Evolutionary conservation across 2,329 filamentous ascomycete genomes (phyloP).

Genomic region (Zopfia rhizophila): DNA sequence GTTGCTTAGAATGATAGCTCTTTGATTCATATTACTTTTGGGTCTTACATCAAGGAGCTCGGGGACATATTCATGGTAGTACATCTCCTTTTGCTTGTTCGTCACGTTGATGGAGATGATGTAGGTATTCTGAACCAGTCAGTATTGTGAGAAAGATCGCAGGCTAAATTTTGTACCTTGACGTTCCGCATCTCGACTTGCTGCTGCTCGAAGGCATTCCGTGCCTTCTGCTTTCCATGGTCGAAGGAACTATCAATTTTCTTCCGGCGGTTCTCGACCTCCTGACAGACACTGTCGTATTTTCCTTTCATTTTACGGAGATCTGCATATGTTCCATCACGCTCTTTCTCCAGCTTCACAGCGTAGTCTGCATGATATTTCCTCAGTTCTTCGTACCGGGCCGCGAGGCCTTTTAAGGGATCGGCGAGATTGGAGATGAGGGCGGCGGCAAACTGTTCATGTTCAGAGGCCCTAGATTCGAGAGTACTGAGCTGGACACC

Average conservation of each 20-base stretch:
- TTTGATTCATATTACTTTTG: neutral
- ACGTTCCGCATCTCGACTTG: slow-evolving; percentile 94
- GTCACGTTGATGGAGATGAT: slow-evolving; percentile 95
- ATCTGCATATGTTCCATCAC: slow-evolving; percentile 84
- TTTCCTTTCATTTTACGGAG: slow-evolving; percentile 91
- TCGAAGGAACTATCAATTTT: slow-evolving; percentile 96
- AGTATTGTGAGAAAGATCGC: slow-evolving; percentile 17
- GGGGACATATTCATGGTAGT: slow-evolving; percentile 96
- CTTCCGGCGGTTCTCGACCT: slow-evolving; percentile 93
- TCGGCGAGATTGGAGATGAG: slow-evolving; percentile 85
- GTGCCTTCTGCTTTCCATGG: slow-evolving; percentile 83
- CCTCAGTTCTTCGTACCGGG: slow-evolving; percentile 87
- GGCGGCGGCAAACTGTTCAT: slow-evolving; percentile 84
- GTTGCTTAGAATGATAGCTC: neutral
- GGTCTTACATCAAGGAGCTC: slow-evolving; percentile 83
- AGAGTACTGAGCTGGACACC: slow-evolving; percentile 90
- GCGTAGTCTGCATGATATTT: slow-evolving; percentile 93
- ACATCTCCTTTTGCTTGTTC: slow-evolving; percentile 96
- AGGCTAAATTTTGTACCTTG: slow-evolving; percentile 62
- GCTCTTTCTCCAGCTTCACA: slow-evolving; percentile 86
- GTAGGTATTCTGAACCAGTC: slow-evolving; percentile 78
- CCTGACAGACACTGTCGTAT: slow-evolving; percentile 92
- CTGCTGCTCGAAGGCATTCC: slow-evolving; percentile 91
- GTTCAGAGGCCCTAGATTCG: slow-evolving; percentile 86
- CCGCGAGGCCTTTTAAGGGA: slow-evolving; percentile 78